Conservation (phyloP, 2,329 filamentous ascomycete species). For the Rhynchosporium agropyri region DNA sequence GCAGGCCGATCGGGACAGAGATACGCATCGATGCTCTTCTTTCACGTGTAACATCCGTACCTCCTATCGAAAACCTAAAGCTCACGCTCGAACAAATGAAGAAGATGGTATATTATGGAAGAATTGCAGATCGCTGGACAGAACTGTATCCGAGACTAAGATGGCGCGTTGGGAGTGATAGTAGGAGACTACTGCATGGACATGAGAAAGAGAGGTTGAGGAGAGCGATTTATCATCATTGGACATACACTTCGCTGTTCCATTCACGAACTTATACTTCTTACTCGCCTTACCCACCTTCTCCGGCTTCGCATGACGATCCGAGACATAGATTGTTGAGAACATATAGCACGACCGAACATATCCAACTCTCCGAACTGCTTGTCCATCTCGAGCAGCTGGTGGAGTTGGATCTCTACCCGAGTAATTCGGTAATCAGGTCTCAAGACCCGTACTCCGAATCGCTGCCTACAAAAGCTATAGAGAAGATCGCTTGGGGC, state of each 20-base stretch:
- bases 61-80: conserved; percentile 27
- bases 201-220: conserved; percentile 39
- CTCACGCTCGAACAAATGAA: conserved; percentile 38
- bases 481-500: conserved; percentile 41
- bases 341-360: conserved; percentile 36
- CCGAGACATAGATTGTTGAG: conserved; percentile 37
- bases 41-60: conserved; percentile 32
- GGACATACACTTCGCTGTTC: conserved; percentile 41
- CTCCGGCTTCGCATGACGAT: conserved; percentile 32
- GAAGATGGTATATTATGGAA: conserved; percentile 40
- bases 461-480: conserved; percentile 30
- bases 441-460: conserved; percentile 34
- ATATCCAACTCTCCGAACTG: conserved; percentile 39
- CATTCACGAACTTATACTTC: conserved; percentile 39
- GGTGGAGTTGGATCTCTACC: conserved; percentile 39
- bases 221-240: conserved; percentile 40
- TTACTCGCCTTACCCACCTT: conserved; percentile 37
- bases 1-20: conserved; percentile 38
- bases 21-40: conserved; percentile 36
- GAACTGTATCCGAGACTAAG: conserved; percentile 41
- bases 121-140: conserved; percentile 39
- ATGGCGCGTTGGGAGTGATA: conserved; percentile 39
- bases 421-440: conserved; percentile 36
- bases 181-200: conserved; percentile 37
- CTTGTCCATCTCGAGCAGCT: conserved; percentile 37